Conservation (phyloP, 805 yeast species). For the Hanseniaspora thailandica region DNA sequence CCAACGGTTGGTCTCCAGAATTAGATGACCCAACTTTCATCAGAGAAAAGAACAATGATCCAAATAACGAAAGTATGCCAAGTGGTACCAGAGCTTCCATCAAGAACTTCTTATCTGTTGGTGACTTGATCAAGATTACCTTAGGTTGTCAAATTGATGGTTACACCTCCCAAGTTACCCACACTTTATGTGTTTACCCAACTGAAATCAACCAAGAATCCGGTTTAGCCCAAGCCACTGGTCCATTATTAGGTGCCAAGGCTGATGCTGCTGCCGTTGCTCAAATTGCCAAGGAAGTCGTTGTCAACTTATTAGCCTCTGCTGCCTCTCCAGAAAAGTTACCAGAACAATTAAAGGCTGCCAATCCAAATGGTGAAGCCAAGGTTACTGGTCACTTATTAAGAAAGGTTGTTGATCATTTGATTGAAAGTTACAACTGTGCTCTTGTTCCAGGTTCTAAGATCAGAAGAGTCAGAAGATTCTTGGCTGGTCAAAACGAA, state of each 20-base stretch:
- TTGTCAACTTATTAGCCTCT: constrained; percentile 63
- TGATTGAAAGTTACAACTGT: constrained; percentile 77
- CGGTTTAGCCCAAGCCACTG: constrained; percentile 37
- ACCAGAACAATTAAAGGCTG: constrained; percentile 39
- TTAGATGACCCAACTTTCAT: constrained; percentile 44
- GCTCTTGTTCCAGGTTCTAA: constrained; percentile 84
- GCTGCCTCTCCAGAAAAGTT: constrained; percentile 65
- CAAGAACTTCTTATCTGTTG: constrained; percentile 35
- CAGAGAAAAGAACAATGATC: constrained; percentile 23
- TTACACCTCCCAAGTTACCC: constrained; percentile 76
- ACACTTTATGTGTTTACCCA: constrained; percentile 76
- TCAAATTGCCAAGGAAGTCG: constrained; percentile 78
- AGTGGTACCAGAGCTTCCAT: constrained; percentile 16
- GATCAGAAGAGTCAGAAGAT: constrained; percentile 82
- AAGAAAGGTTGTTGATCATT: constrained; percentile 66
- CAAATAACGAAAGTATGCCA: background rate
- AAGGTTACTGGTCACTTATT: constrained; percentile 59
- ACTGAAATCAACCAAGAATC: constrained; percentile 35
- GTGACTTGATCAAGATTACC: constrained; percentile 75
- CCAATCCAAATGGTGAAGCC: constrained; percentile 19
- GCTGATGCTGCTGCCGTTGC: constrained; percentile 89
- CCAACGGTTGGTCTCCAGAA: constrained; percentile 78
- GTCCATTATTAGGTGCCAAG: constrained; percentile 70
- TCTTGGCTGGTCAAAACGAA: constrained; percentile 90
- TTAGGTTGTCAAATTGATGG: constrained; percentile 94